Percentiles rank a stretch among this genome's conserved stretches.
Conservation (phyloP, 2,329 filamentous ascomycete genomes). For the Penicillium sp. region DNA sequence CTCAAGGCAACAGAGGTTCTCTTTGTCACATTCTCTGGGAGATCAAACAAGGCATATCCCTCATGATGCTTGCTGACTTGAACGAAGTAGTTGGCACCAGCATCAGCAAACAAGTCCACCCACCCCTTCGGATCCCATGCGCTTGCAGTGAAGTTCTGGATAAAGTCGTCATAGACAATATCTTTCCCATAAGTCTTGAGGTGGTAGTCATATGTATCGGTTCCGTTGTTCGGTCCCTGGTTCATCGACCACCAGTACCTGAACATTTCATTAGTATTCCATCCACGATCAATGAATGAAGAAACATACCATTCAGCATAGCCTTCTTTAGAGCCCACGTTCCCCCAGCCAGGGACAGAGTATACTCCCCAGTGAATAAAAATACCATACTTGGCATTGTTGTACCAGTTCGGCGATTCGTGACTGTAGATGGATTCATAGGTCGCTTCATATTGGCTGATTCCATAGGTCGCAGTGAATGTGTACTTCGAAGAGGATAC, state of each 20-base stretch:
- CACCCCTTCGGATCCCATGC: slow-evolving; percentile 55
- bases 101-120: slow-evolving; percentile 56
- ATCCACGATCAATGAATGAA: too few species aligned
- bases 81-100: slow-evolving; percentile 53
- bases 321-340: slow-evolving; percentile 38
- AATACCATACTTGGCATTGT: slow-evolving; percentile 59
- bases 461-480: slow-evolving; percentile 41
- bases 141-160: slow-evolving; percentile 55
- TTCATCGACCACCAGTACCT: slow-evolving; percentile 52
- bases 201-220: slow-evolving; percentile 53
- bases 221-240: slow-evolving; percentile 43
- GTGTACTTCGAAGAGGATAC: slow-evolving; percentile 25
- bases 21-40: slow-evolving; percentile 42
- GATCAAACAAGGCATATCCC: slow-evolving; percentile 50
- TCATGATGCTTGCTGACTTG: slow-evolving; percentile 51
- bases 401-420: slow-evolving; percentile 57
- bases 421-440: slow-evolving; percentile 45
- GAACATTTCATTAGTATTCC: background rate
- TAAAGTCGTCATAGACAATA: slow-evolving; percentile 59
- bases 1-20: slow-evolving; percentile 43
- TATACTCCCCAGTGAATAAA: slow-evolving; percentile 64
- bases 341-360: slow-evolving; percentile 59
- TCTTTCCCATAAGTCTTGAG: slow-evolving; percentile 54
- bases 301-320: slow-evolving; percentile 41
- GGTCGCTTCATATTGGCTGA: slow-evolving; percentile 33